Evolutionary conservation across 331 rosid genomes (phyloP), one percentile per base, ranked within the genome.

Genomic region (Phaseolus coccineus): DNA sequence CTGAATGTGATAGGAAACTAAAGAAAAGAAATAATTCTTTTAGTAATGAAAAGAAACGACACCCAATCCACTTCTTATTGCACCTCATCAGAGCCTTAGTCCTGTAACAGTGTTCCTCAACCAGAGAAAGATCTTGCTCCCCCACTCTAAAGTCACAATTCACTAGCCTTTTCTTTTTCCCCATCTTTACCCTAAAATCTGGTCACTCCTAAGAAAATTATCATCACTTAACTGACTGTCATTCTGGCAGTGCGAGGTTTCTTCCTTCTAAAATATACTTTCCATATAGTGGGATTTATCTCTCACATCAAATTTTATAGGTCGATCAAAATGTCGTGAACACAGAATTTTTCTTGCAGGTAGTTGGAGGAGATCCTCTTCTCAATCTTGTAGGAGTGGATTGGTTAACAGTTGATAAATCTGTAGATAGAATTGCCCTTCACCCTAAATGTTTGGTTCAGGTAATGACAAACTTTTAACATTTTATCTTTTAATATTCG

Each of bases 361-460:
- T 90, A 75, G 91, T 69, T 81, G 99, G 98, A 83, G 97, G 99
- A 74, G 97, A 96, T 77, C 97, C 99, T 51, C 94, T 96, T 85
- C 94, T 96, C 83, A 90, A 81, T 87, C 98, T 93, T 68, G 37
- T 91, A 69, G 98, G 93, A 50, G 93, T 87, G 56, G 99, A 96
- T 89, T 93, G 98, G 98, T 93, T 89, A 78, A 93, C 84, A 85
- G 93, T 91, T 59, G 86, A 89, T 55, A 83, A 76, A 73, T 27
- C 82, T 31, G 46, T 71, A 40, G 94, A 93, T 81, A 84, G 77
- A 72, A 88, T 96, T 90, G 94, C 93, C 68, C 73, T 90, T 53
- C 92, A 93, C 76, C 96, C 96, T 68, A 87, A 74, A 77, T 74
- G 86, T 85, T 85, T 91, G 81, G 91, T 90, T 89, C 98, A 96